Base-by-base conservation (phyloP, 1,284 basidiomycete species). In the Earliella scabrosa region DNA sequence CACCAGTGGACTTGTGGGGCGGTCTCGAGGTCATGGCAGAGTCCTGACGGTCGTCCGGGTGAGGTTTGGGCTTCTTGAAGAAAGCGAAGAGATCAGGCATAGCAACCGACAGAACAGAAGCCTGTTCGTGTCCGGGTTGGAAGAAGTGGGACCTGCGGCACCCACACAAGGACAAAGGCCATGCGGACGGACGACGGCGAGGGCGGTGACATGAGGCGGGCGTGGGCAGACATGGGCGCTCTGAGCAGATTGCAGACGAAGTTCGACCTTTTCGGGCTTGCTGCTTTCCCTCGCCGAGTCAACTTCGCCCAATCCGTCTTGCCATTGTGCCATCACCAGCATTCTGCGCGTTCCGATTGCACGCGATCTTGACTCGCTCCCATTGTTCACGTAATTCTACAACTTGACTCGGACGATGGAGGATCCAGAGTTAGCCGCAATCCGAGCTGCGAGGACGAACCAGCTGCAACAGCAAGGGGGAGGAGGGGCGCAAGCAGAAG, bases 391-490 rank as follows among this genome's bases (percentile, higher is more conserved):
- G n/a, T n/a, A n/a, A n/a, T n/a, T n/a, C n/a, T n/a, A n/a, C n/a
- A n/a, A n/a, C n/a, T n/a, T n/a, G n/a, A n/a, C n/a, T n/a, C n/a
- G n/a, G n/a, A n/a, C n/a, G n/a, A 62, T 62, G 60, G 74, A 71
- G 23, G 76, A 77, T 56, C 66, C 75, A 34, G 77, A 79, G 64
- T 70, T 78, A 49, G 74, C 74, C 44, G 76, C 76, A 4, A 76
- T 79, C 49, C 74, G 77, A 50, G 76, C 77, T n/a, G 75, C 77
- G 21, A 68, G 76, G 45, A 68, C 75, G 60, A 70, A 66, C 40
- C 76, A 78, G 53, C 64, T 76, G 26, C 72, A 77, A 60, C 71
- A 75, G 43, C 58, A 63, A 29, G 46, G 57, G 3, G 40, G 54
- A 4, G 29, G 52, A 11, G 39, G 52, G 11, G 52, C 60, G 18